These are phyloP conservation scores for Parietichytrium sp. DNA, from an alignment of 108 stramenopile species.

Conservation along the genomic window DNA sequence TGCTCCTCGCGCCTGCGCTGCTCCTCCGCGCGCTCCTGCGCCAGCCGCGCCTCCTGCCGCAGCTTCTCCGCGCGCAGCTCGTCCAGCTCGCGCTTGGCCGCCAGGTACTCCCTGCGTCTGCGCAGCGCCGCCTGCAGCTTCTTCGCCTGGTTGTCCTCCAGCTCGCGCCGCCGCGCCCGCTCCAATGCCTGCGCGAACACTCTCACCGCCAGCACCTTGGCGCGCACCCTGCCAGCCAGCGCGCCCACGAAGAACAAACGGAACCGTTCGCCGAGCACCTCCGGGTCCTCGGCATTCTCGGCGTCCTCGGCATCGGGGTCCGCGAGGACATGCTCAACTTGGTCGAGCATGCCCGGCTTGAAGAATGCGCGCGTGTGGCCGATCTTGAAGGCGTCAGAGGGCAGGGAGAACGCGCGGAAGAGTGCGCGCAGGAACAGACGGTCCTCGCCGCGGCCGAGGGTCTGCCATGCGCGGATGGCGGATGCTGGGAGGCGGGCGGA, in stretches of 20 bases:
- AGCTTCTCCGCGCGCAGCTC: too few species aligned
- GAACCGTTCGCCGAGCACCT: background rate
- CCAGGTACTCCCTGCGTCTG: too few species aligned
- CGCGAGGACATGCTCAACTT: background rate
- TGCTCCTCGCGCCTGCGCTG: too few species aligned
- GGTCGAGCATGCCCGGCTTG: conserved; percentile 4
- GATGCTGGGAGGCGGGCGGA: background rate
- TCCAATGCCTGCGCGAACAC: too few species aligned
- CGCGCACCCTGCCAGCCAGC: background rate
- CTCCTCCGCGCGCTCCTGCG: too few species aligned
- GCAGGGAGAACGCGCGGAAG: background rate
- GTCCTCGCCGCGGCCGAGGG: background rate
- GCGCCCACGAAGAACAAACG: background rate
- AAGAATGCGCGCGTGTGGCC: conserved; percentile 11
- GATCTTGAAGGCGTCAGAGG: background rate
- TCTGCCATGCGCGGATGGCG: background rate
- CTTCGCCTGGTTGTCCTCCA: too few species aligned
- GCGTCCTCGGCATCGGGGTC: background rate
- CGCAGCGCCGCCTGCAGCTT: too few species aligned
- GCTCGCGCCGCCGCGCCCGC: too few species aligned
- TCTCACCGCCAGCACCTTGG: background rate
- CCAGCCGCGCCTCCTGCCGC: too few species aligned
- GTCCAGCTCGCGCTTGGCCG: too few species aligned
- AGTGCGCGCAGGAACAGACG: conserved; percentile 15
- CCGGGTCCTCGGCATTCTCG: background rate